Percentiles rank a stretch among this genome's conserved stretches.
These are phyloP conservation scores for Rhizopogon vinicolor DNA, from an alignment of 768 basidiomycete species.

Conservation along the genomic window DNA sequence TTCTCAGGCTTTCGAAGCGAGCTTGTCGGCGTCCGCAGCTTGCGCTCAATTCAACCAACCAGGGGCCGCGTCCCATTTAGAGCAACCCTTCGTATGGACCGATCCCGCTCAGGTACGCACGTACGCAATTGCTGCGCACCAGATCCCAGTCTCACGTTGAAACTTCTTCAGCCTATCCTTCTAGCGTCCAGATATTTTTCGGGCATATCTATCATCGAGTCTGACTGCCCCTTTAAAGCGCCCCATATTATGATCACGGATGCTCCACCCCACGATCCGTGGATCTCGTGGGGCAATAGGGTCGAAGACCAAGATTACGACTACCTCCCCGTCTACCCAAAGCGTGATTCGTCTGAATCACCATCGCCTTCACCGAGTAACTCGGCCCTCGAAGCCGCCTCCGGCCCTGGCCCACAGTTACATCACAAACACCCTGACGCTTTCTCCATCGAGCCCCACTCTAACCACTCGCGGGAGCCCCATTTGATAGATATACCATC, in stretches of 20 bases:
- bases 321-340: conserved; percentile 1
- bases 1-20: conserved; percentile 37
- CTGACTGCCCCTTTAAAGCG: conserved; percentile 33
- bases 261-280: conserved; percentile 35
- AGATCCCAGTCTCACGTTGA: background rate
- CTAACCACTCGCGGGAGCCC: conserved; percentile 4
- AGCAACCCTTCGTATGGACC: conserved; percentile 41
- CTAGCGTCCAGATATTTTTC: conserved; percentile 12
- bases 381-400: background rate
- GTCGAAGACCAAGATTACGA: conserved; percentile 3
- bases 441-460: too few relatives aligned
- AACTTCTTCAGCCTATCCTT: conserved; percentile 29
- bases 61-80: conserved; percentile 26
- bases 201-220: conserved; percentile 40
- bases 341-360: too few relatives aligned
- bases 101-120: conserved; percentile 47
- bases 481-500: background rate
- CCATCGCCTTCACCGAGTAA: background rate
- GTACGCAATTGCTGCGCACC: background rate
- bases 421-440: background rate
- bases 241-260: conserved; percentile 44
- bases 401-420: background rate
- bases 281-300: conserved; percentile 32
- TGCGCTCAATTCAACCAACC: conserved; percentile 35
- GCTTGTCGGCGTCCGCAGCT: conserved; percentile 29